phyloP scores from a whole-genome alignment of 1,139 yeast species.

The Zygotorulaspora mrakii region DNA sequence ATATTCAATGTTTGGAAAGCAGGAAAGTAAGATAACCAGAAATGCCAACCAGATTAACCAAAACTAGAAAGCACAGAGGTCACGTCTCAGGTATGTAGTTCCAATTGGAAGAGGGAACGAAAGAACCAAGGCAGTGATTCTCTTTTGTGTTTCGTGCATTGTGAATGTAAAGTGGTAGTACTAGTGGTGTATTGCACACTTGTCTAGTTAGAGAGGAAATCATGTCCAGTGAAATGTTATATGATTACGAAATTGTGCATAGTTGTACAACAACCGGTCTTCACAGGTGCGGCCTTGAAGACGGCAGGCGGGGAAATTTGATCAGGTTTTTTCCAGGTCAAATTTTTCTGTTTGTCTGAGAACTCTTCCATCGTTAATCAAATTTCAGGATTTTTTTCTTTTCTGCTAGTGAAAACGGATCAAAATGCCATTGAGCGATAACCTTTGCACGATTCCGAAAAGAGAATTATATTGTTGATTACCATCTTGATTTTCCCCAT shows the following conservation, averaged over 20 bases:
- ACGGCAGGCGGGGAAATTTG: too few relatives aligned
- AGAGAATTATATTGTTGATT: constrained; percentile 9
- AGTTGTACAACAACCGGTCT: not conserved
- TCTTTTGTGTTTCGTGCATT: constrained; percentile 19
- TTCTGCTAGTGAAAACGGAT: not conserved
- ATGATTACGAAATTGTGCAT: constrained; percentile 1
- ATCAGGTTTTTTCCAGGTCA: too few relatives aligned
- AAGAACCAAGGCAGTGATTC: constrained; percentile 41
- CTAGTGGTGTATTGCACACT: too few relatives aligned
- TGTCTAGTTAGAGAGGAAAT: not conserved
- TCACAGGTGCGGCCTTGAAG: not conserved
- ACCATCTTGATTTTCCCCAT: too few relatives aligned
- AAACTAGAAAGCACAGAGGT: constrained; percentile 99
- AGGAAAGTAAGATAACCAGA: constrained; percentile 17
- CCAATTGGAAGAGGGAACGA: constrained; percentile 39
- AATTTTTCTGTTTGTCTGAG: not conserved
- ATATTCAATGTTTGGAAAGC: not conserved
- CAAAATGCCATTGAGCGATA: not conserved
- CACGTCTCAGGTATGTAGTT: constrained; percentile 93
- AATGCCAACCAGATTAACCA: constrained; percentile 99
- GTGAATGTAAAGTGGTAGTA: not conserved
- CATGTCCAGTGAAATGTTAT: not conserved
- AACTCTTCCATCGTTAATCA: constrained; percentile 14
- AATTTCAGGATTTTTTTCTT: not conserved
- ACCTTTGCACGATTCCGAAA: constrained; percentile 13